Evolutionary conservation across 192 early-diverging fungal species (phyloP), one percentile per base, ranked within the genome.

Genomic region (Umbelopsis ramanniana): DNA sequence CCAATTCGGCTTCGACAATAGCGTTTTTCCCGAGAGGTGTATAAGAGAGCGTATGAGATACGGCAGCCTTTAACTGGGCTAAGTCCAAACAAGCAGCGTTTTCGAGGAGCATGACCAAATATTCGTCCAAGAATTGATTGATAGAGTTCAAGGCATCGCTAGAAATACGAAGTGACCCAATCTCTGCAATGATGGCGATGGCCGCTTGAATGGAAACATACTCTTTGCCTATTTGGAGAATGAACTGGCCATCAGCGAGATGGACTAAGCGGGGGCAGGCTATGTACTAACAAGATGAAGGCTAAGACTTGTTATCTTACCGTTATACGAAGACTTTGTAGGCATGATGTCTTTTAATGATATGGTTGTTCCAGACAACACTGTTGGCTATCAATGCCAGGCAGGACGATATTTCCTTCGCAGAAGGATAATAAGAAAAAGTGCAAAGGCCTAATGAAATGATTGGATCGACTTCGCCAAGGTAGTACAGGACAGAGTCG

Each of bases 91-190:
- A 85, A 19, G 76, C 74, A 17, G 84, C 82, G 29, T 77, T 77
- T 35, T 80, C 82, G 35, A 88, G 67, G 38, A 88, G 70, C 21
- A 80, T 74, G 21, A 81, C 75, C 12, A 88, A 75, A 29, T 86
- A 85, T 66, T 88, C 87, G 69, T 88, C 87, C 21, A 88, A 71
- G 68, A 88, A 88, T 22, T 75, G 77, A 66, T 88, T 88, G 26
- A 88, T 79, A 17, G 84, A 79, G 45, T 78, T 73, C 12, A 88
- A 74, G 37, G 85, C 87, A 69, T 88, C 87, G 35, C 77, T 83
- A 9, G 87, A 88, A 37, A 88, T 84, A 37, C 84, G 81, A 46
- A 83, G 86, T 19, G 85, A 76, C 0, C 81, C 85, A 63, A 85
- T 74, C 50, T 85, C 85, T 1, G 84, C 77, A 72, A 88, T 75